A percentile compares a stretch with the other conserved stretches of the same genome.
Conservation (phyloP, 2,329 filamentous ascomycete species). For the Talaromyces amestolkiae region DNA sequence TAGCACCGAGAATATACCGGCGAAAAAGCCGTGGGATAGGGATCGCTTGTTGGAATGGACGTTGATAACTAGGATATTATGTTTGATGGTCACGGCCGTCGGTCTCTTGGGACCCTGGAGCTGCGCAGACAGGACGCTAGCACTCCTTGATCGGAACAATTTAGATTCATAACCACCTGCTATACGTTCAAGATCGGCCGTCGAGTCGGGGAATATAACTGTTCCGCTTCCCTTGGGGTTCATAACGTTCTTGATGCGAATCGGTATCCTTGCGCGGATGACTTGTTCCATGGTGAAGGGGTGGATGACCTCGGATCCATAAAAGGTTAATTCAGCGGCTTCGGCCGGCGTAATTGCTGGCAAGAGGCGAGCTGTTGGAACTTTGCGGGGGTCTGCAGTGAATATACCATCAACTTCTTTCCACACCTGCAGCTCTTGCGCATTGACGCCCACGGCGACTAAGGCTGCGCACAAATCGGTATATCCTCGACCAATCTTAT, state of each 20-base stretch:
- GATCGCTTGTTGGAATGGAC: constrained; percentile 97
- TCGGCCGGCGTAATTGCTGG: constrained; percentile 87
- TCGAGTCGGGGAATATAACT: constrained; percentile 69
- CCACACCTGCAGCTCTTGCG: constrained; percentile 92
- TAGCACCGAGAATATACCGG: constrained; percentile 86
- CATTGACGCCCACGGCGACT: constrained; percentile 81
- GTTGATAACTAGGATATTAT: constrained; percentile 94
- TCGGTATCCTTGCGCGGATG: constrained; percentile 63
- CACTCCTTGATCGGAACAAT: constrained; percentile 49
- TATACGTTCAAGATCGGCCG: constrained; percentile 51
- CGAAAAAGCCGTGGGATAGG: constrained; percentile 93
- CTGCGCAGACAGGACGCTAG: constrained; percentile 45
- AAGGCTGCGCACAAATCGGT: constrained; percentile 94
- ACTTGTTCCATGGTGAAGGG: constrained; percentile 98
- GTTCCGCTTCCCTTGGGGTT: constrained; percentile 63
- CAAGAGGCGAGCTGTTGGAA: constrained; percentile 88
- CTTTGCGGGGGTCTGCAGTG: constrained; percentile 79
- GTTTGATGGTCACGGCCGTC: constrained; percentile 94
- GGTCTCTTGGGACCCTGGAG: constrained; percentile 67
- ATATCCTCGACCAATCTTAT: constrained; percentile 91
- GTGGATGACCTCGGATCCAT: constrained; percentile 94
- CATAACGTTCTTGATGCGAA: constrained; percentile 69
- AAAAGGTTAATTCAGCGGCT: constrained; percentile 92
- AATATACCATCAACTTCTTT: constrained; percentile 98
- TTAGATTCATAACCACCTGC: constrained; percentile 58